Evolutionary conservation across 1,139 yeast genomes (phyloP).

Genomic region (Hyphopichia buzzinii): DNA sequence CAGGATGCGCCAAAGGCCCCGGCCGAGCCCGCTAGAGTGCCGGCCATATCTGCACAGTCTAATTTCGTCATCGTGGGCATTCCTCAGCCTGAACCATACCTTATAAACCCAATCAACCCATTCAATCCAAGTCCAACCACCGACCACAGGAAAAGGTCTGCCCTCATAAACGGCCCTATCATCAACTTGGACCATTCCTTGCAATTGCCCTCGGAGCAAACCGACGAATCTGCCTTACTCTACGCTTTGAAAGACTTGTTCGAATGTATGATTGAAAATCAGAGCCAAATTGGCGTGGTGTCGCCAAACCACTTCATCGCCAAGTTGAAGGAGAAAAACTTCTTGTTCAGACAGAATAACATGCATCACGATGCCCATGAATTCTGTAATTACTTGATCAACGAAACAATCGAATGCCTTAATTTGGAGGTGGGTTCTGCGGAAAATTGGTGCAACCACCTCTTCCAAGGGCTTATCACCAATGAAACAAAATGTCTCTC

Average conservation of each 20-base stretch:
- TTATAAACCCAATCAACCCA: constrained; percentile 38
- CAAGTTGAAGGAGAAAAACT: constrained; percentile 76
- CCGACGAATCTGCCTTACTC: constrained; percentile 55
- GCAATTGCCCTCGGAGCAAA: constrained; percentile 37
- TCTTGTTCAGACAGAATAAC: constrained; percentile 72
- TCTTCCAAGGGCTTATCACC: constrained; percentile 83
- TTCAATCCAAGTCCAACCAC: constrained; percentile 54
- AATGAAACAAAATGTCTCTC: constrained; percentile 88
- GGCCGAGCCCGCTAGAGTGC: not conserved
- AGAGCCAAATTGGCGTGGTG: constrained; percentile 73
- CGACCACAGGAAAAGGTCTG: constrained; percentile 79
- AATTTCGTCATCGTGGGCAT: constrained; percentile 43
- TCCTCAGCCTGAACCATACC: constrained; percentile 40
- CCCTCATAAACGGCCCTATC: constrained; percentile 80
- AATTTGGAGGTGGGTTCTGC: constrained; percentile 35
- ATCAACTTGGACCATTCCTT: constrained; percentile 72
- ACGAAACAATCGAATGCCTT: constrained; percentile 74
- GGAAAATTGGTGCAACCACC: constrained; percentile 58
- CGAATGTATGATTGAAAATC: constrained; percentile 76
- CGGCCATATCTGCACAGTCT: constrained; percentile 22
- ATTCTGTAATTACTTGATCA: constrained; percentile 81
- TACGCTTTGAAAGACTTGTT: constrained; percentile 81
- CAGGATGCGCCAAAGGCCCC: not conserved
- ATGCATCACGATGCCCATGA: constrained; percentile 99
- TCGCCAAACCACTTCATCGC: constrained; percentile 76